Base-by-base conservation (phyloP, 495 filamentous ascomycete species). In the Penicillium roqueforti region DNA sequence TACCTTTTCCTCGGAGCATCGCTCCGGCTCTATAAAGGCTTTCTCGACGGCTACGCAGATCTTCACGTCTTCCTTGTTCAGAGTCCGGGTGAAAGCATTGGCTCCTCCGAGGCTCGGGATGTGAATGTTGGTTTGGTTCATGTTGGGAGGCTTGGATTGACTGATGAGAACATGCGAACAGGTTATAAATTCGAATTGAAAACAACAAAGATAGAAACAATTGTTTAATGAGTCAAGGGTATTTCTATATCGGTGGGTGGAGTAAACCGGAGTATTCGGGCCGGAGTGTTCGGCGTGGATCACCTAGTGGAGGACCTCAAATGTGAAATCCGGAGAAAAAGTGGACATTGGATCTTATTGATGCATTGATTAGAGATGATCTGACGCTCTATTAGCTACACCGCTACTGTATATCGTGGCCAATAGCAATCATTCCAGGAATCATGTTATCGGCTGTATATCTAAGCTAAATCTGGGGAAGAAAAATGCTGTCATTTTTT, bases 1-100 rank as follows among this genome's bases (percentile, higher is more conserved):
- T 44, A 66, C 63, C 55, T 66, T 66, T 38, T 61, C 57, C 28
- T 66, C 60, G 0, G 63, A 66, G 25, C 63, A 66, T 26, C 57
- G 41, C 43, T 66, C 63, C 11, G 58, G 41, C 20, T 60, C 55
- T 16, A 47, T 42, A 28, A 66, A 66, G 41, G 63, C 53, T 16
- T 31, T 45, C 28, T 63, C 60, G 22, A 66, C 63, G 0, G 13
- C 19, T n/a, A 56, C 51, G 43, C 63, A 66, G 13, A 56, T 57
- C n/a, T 63, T 52, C 9, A 63, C 42, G n/a, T 66, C 63, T 19
- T 53, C 31, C 16, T 36, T 26, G 9, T 39, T 47, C 6, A 63
- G 52, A 20, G 58, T 53, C 8, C 61, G 54, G 6, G 60, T 32
- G 40, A 50, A 57, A 5, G 51, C 25, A 5, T 60, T 52, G 14